Evolutionary conservation across 2,329 filamentous ascomycete genomes (phyloP).

Genomic region (Alternaria gansuensis): DNA sequence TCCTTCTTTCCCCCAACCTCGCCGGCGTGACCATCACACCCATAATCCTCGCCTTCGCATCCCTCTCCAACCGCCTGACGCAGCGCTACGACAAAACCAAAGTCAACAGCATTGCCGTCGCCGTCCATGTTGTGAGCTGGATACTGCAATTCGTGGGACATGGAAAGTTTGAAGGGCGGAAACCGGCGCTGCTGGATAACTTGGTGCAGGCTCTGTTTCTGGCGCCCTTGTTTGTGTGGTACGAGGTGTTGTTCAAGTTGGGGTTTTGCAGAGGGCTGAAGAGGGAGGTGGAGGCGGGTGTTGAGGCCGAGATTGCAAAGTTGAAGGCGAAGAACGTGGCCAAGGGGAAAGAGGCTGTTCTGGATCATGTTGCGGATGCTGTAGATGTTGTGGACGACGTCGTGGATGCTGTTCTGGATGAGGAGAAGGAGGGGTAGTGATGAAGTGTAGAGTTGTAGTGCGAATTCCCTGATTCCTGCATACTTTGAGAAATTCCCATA

Average conservation of each 20-base stretch:
- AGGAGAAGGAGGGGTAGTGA: not conserved
- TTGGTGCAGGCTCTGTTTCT: conserved; percentile 89
- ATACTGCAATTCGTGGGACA: conserved; percentile 90
- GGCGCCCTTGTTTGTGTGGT: conserved; percentile 95
- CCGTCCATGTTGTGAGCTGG: conserved; percentile 78
- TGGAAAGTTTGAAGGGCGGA: conserved; percentile 84
- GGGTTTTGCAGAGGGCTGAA: conserved; percentile 76
- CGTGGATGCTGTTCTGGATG: not conserved
- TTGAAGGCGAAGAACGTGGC: conserved; percentile 55
- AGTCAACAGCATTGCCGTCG: conserved; percentile 70
- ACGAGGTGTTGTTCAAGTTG: conserved; percentile 86
- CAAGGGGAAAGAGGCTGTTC: conserved; percentile 1
- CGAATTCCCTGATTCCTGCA: not conserved
- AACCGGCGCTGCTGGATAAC: conserved; percentile 89
- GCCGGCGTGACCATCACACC: conserved; percentile 79
- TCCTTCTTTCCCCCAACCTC: conserved; percentile 86
- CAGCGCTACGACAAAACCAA: conserved; percentile 64
- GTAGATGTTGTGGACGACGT: not conserved
- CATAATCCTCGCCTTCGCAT: conserved; percentile 76
- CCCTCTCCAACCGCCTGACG: conserved; percentile 75
- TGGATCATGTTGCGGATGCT: not conserved
- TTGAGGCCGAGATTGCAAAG: conserved; percentile 59
- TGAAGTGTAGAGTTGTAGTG: not conserved
- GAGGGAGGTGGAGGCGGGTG: conserved; percentile 45
- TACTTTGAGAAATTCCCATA: not conserved